A percentile compares a stretch with the other conserved stretches of the same genome.
Conservation (phyloP, 2,329 filamentous ascomycete species). For the Fusarium stilboides region DNA sequence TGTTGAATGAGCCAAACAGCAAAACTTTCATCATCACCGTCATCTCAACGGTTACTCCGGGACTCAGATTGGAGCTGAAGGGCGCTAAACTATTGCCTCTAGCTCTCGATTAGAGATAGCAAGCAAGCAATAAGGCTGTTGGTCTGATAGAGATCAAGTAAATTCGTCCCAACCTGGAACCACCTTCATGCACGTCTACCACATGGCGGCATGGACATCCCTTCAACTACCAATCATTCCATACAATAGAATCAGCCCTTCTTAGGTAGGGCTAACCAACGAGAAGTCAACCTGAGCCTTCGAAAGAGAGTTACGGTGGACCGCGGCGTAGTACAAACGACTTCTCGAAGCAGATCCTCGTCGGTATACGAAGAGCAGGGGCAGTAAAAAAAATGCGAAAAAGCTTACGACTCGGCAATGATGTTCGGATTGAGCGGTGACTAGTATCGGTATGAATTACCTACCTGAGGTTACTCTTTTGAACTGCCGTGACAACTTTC, state of each 20-base stretch:
- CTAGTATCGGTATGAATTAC: constrained; percentile 11
- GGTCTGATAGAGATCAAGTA: constrained; percentile 19
- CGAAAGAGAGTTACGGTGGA: constrained; percentile 32
- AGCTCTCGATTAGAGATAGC: neutral
- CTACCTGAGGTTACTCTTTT: constrained; percentile 24
- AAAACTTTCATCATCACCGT: neutral
- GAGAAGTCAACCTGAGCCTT: constrained; percentile 20
- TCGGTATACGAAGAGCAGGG: neutral
- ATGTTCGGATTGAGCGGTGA: constrained; percentile 5
- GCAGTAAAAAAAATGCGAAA: neutral
- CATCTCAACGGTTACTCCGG: neutral
- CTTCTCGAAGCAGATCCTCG: neutral
- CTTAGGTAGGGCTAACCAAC: constrained; percentile 19
- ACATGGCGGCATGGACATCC: constrained; percentile 40
- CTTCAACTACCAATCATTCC: constrained; percentile 13
- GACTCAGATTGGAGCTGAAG: constrained; percentile 26
- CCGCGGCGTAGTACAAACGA: constrained; percentile 5
- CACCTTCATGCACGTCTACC: constrained; percentile 36
- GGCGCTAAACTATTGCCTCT: neutral
- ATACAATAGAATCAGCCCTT: neutral
- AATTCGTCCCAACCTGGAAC: constrained; percentile 30
- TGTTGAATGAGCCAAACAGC: neutral
- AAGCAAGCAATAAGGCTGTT: neutral
- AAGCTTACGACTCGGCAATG: constrained; percentile 3
- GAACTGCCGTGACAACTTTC: constrained; percentile 24